phyloP scores from a whole-genome alignment of 139 green algal genomes.

The Astrephomene gubernaculifera region DNA sequence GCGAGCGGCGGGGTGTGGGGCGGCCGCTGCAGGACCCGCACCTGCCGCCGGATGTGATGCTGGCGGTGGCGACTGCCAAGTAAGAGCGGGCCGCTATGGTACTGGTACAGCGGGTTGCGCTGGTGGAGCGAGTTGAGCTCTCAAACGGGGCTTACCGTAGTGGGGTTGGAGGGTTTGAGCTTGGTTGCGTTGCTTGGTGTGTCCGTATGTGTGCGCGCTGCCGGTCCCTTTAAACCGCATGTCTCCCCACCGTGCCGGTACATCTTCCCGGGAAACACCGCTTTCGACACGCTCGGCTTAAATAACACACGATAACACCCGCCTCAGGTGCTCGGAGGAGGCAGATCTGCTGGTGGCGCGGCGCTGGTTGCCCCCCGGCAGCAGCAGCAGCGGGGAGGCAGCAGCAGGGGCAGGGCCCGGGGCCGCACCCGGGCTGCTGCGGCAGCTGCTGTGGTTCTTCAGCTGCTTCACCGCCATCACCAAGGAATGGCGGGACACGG shows the following conservation, averaged over 20 bases:
- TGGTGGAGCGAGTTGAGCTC: background rate
- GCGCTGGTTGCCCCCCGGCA: background rate
- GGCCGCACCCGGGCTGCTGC: background rate
- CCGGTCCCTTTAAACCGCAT: background rate
- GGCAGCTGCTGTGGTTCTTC: slow-evolving; percentile 43
- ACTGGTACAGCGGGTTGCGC: background rate
- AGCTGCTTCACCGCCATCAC: slow-evolving; percentile 30
- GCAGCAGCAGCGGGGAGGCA: too few species aligned
- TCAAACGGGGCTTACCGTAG: background rate
- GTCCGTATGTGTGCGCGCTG: background rate
- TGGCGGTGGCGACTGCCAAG: slow-evolving; percentile 3
- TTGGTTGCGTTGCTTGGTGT: background rate
- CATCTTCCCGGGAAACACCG: background rate
- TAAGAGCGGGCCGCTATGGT: background rate
- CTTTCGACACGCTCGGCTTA: too few species aligned
- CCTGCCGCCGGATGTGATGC: slow-evolving; percentile 9
- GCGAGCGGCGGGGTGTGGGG: background rate
- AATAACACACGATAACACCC: too few species aligned
- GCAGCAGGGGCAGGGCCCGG: too few species aligned
- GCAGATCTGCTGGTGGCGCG: background rate
- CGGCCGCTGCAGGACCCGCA: slow-evolving; percentile 28
- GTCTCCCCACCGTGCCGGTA: background rate
- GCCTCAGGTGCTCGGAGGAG: background rate
- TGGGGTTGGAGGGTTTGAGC: background rate
- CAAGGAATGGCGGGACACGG: slow-evolving; percentile 19